phyloP scores from a whole-genome alignment of 139 green algal species.

The Micractinium sp. region DNA sequence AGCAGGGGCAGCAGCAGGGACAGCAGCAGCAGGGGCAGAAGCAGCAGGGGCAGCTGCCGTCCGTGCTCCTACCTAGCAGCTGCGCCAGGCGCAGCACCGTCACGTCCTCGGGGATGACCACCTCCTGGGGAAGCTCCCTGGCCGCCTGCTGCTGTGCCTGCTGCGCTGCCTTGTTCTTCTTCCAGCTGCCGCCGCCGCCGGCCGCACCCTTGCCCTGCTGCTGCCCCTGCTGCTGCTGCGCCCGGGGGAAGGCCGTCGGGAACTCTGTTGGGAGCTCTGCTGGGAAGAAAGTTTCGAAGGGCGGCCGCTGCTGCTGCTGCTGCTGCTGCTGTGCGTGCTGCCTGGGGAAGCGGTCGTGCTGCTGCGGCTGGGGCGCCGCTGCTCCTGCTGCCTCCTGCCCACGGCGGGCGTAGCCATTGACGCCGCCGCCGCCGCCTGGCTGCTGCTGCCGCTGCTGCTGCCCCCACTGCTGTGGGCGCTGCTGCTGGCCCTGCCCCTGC shows the following conservation, averaged over 20 bases:
- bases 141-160: background rate
- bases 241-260: slow-evolving; percentile 9
- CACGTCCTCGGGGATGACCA: slow-evolving; percentile 53
- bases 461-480: background rate
- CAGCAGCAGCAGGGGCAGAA: too few species aligned
- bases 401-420: background rate
- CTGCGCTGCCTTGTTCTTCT: background rate
- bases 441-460: background rate
- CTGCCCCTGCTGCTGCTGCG: background rate
- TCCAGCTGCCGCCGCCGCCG: background rate
- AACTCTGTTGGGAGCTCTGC: slow-evolving; percentile 7
- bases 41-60: too few species aligned
- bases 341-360: background rate
- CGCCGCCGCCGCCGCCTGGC: background rate
- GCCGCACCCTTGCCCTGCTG: background rate
- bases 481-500: background rate
- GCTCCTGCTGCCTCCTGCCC: background rate
- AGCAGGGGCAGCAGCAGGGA: too few species aligned
- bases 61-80: slow-evolving; percentile 53
- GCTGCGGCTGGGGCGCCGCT: background rate
- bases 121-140: background rate
- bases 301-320: background rate
- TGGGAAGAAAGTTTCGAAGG: slow-evolving; percentile 9
- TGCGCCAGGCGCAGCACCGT: slow-evolving; percentile 49
- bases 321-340: background rate